These are phyloP conservation scores for Fusarium haematococcum DNA, from an alignment of 2,329 filamentous ascomycete genomes.

Conservation along the genomic window DNA sequence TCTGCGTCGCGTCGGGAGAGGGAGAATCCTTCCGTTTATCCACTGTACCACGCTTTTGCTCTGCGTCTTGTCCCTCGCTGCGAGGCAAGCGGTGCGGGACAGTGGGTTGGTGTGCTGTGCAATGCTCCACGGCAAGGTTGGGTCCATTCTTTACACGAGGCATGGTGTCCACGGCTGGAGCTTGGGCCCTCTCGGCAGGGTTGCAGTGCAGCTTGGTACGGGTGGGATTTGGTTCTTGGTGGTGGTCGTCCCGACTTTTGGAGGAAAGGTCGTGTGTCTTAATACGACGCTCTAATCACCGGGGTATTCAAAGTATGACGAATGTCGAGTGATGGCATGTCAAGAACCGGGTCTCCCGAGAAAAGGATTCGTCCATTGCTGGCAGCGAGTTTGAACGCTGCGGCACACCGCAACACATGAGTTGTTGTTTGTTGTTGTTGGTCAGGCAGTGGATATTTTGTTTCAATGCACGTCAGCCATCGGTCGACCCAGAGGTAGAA, in stretches of 20 bases:
- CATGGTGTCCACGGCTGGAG: constrained; percentile 26
- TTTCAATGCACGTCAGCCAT: constrained; percentile 9
- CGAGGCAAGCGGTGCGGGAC: constrained; percentile 27
- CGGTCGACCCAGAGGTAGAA: background rate
- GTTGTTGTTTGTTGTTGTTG: constrained; percentile 3
- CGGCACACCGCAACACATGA: background rate
- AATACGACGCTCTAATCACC: constrained; percentile 37
- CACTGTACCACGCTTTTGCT: constrained; percentile 6
- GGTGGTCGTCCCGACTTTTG: constrained; percentile 24
- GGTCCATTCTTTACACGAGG: constrained; percentile 37
- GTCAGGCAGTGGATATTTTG: constrained; percentile 2
- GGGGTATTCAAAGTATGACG: constrained; percentile 18
- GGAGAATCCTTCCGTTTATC: constrained; percentile 24
- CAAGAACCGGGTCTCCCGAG: constrained; percentile 3
- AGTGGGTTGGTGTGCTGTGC: constrained; percentile 29
- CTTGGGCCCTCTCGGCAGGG: constrained; percentile 32
- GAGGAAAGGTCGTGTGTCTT: constrained; percentile 21
- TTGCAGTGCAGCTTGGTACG: constrained; percentile 19
- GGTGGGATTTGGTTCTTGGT: constrained; percentile 33
- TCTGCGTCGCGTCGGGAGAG: constrained; percentile 3
- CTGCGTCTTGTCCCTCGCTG: constrained; percentile 3
- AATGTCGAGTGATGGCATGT: constrained; percentile 10
- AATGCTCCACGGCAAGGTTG: constrained; percentile 32
- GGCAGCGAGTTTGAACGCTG: background rate
- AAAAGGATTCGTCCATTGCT: constrained; percentile 5